Conservation (phyloP, 2,329 filamentous ascomycete genomes). For the Colletotrichum chlorophyti region DNA sequence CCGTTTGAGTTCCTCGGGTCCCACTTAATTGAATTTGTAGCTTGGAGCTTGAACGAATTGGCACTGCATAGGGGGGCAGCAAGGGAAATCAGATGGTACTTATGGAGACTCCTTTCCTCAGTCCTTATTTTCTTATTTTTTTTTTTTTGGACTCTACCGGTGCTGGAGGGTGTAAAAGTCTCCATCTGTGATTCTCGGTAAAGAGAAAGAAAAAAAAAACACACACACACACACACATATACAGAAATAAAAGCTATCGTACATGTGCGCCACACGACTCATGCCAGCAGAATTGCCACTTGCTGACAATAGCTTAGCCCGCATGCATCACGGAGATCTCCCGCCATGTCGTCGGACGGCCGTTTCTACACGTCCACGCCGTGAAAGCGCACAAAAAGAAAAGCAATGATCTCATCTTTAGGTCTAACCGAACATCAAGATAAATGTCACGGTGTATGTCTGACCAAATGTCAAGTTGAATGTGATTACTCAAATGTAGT, state of each 20-base stretch:
- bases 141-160: too few relatives aligned
- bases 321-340: conserved; percentile 13
- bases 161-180: too few relatives aligned
- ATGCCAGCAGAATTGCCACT: neutral
- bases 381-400: neutral
- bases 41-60: conserved; percentile 4
- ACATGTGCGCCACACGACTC: neutral
- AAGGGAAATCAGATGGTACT: too few relatives aligned
- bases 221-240: too few relatives aligned
- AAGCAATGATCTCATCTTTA: neutral
- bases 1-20: neutral
- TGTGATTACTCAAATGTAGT: too few relatives aligned
- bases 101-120: too few relatives aligned
- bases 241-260: too few relatives aligned
- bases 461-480: neutral
- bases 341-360: conserved; percentile 7
- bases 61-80: too few relatives aligned
- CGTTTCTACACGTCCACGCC: too few relatives aligned
- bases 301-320: neutral
- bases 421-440: neutral
- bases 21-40: conserved; percentile 4
- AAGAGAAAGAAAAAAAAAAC: too few relatives aligned
- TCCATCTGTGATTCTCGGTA: too few relatives aligned
- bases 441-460: neutral
- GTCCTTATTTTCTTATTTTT: too few relatives aligned